These are phyloP conservation scores for Oenanthe javanica DNA, from an alignment of 140 eudicot species.

Conservation along the genomic window DNA sequence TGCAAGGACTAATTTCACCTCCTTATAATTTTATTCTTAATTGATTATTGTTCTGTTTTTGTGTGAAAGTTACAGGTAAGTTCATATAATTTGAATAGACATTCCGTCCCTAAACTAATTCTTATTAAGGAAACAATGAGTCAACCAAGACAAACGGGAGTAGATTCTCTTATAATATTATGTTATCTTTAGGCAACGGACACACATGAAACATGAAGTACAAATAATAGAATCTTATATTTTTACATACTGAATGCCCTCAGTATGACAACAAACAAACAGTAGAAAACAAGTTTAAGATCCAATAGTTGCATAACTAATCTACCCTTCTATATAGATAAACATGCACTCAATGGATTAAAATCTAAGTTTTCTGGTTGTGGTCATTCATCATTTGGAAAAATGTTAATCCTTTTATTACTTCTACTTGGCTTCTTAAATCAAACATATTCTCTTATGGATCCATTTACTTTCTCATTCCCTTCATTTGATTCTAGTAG, in stretches of 20 bases:
- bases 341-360: neutral
- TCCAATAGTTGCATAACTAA: neutral
- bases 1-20: no score
- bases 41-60: neutral
- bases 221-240: neutral
- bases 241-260: neutral
- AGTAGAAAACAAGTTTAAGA: neutral
- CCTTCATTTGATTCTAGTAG: constrained; percentile 38
- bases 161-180: neutral
- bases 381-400: neutral
- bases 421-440: constrained; percentile 4
- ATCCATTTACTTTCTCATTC: constrained; percentile 30
- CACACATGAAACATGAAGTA: neutral
- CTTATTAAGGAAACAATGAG: neutral
- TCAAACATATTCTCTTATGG: constrained; percentile 8
- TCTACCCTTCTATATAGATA: constrained; percentile 1
- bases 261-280: constrained; percentile 1
- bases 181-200: neutral
- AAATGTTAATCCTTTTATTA: constrained; percentile 17
- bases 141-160: neutral
- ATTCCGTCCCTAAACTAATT: neutral
- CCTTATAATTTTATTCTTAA: no score
- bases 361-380: constrained; percentile 1
- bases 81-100: neutral
- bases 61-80: neutral